phyloP scores from a whole-genome alignment of 495 filamentous ascomycete species.

The Achaetomiella virescens region DNA sequence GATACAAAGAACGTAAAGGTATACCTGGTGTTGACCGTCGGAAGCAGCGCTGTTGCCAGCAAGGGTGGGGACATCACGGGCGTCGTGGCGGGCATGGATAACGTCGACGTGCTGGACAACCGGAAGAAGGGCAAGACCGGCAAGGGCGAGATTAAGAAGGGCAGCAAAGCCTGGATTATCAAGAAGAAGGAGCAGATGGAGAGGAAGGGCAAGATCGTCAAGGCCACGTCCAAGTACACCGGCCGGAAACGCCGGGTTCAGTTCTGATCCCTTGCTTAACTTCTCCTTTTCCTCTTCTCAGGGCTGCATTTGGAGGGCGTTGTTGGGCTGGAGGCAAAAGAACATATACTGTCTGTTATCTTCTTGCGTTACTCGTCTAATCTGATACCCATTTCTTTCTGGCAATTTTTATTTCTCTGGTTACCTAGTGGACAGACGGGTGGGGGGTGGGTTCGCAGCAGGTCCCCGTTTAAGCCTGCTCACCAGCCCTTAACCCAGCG shows the following conservation, averaged over 20 bases:
- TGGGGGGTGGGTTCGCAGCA: too few species aligned
- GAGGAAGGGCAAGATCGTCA: conserved; percentile 88
- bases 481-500: conserved; percentile 66
- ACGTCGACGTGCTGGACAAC: conserved; percentile 74
- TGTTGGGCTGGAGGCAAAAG: conserved; percentile 13
- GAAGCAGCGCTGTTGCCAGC: conserved; percentile 61
- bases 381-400: conserved; percentile 22
- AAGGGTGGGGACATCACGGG: conserved; percentile 73
- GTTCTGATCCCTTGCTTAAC: conserved; percentile 30
- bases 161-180: conserved; percentile 83
- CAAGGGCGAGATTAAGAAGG: conserved; percentile 59
- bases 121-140: conserved; percentile 48
- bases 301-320: conserved; percentile 13
- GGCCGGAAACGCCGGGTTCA: conserved; percentile 69
- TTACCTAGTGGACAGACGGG: too few species aligned
- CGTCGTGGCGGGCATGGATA: conserved; percentile 79
- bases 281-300: neutral
- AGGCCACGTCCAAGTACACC: conserved; percentile 84
- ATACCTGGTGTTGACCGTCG: conserved; percentile 90
- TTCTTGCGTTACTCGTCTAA: neutral
- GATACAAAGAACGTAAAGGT: conserved; percentile 92
- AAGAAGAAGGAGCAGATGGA: conserved; percentile 95
- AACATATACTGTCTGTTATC: neutral
- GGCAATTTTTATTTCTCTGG: neutral
- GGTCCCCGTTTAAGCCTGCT: conserved; percentile 68